Evolutionary conservation across 371 early-diverging fungal species (phyloP), one percentile per base, ranked within the genome.

Genomic region (Nematocida minor): DNA sequence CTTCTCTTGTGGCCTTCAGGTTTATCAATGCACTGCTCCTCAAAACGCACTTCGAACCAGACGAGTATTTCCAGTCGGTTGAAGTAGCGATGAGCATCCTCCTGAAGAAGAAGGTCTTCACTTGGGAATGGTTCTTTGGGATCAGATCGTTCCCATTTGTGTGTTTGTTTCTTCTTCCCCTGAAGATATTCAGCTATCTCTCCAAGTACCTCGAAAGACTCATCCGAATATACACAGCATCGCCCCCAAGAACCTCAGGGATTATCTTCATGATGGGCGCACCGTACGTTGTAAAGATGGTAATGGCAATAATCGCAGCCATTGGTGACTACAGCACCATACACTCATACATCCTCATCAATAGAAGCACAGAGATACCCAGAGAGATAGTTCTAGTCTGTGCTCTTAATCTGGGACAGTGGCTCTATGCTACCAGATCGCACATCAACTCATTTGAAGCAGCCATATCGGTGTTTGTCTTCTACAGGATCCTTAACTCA

Each of bases 111-210:
- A 60, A 22, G 0, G 51, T 31, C 0, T 60, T n/a, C 22, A 70
- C 71, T 6, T 70, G 71, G 71, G 71, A 70, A 29, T 70, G 71
- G 71, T 55, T 70, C 63, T 70, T 27, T 46, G 71, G 71, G 6
- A 41, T 70, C 9, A 60, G 71, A 29, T 60, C 71, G 1, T 53
- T 60, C 32, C 47, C 47, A 16, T 70, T 62, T 55, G 60, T 70
- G 14, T 29, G 49, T n/a, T 1, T 70, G 1, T 70, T 62, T 42
- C 40, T 67, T 1, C 3, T 57, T 9, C 71, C 71, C 29, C 51
- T 70, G 6, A n/a, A 14, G 42, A n/a, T 57, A n/a, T 47, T n/a
- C 1, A 16, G 40, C 14, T 16, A 31, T 6, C 20, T 60, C 0
- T 11, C 41, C 41, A 41, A 16, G 40, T 46, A n/a, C n/a, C 4